Evolutionary conservation across 768 basidiomycete species (phyloP), one percentile per base, ranked within the genome.

Genomic region (Phaeotremella skinneri): DNA sequence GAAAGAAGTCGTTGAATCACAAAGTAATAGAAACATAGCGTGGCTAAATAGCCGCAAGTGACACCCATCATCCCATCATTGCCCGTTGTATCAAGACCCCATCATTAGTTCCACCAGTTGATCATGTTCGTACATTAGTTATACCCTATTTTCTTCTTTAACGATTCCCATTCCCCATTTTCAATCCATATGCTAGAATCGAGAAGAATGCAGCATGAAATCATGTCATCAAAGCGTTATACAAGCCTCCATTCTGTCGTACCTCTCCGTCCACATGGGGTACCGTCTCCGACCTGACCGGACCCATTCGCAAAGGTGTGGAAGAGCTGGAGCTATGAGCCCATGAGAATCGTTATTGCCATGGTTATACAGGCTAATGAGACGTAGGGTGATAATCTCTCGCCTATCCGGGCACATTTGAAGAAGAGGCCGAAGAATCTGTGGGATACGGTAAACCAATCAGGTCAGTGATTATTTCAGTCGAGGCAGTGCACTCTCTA

Each of bases 351-450:
- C 34, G 85, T 85, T 47, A 87, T 80, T 0, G 91, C 96, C 96
- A 99, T 98, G 25, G 85, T 84, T 23, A 97, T 78, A 75, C 94
- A 98, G 16, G 94, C 91, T 14, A 99, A 76, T 4, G 89, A 87
- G 16, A 99, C 96, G 68, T 97, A 98, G 37, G 94, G 96, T 27
- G 94, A 97, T 45, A 99, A 79, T 20, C 96, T 84, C 77, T 98
- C 96, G 51, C 94, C 96, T 81, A 99, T 91, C 51, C 96, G 83
- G 11, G 96, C 94, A 49, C 85, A 89, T 83, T 92, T 99, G 83
- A 89, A 98, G 77, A 97, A 88, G 9, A 97, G 76, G 4, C 94
- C 94, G 25, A 89, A 80, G 75, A 98, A 91, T 3, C 94, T 98
- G 62, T 6, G 16, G 14, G 7, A 5, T 23, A 41, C 23, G 20